Conservation (phyloP, 2,329 filamentous ascomycete genomes). For the Fusarium sp. region DNA sequence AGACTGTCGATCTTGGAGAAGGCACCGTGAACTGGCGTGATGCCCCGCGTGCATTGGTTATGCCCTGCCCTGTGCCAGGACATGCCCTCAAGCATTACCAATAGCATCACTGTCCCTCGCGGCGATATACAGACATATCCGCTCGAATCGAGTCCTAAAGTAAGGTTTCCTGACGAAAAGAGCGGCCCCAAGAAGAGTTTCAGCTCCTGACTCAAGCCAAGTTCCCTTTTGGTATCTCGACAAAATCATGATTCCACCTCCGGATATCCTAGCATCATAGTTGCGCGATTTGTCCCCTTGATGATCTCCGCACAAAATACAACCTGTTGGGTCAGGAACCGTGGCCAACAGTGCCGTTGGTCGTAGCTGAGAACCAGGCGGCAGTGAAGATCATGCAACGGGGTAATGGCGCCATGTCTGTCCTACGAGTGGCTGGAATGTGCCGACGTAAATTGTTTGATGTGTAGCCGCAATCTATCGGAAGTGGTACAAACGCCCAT, state of each 20-base stretch:
- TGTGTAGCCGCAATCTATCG: neutral
- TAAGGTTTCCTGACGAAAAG: neutral
- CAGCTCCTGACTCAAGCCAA: neutral
- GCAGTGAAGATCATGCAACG: neutral
- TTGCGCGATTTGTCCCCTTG: neutral
- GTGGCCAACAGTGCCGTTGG: neutral
- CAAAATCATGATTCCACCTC: neutral
- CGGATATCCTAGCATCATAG: neutral
- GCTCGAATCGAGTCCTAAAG: neutral
- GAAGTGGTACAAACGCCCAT: neutral
- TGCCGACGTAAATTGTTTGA: neutral
- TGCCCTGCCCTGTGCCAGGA: neutral
- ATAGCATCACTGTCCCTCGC: neutral
- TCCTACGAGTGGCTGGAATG: neutral
- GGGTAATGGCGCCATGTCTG: neutral
- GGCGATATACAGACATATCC: neutral
- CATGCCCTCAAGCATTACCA: neutral
- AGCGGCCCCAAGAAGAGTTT: neutral
- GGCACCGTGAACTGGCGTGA: neutral
- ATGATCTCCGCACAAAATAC: neutral
- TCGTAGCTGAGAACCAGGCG: neutral
- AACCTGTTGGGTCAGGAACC: neutral
- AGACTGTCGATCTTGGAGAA: neutral
- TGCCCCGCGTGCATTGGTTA: neutral
- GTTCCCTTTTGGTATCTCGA: neutral